Evolutionary conservation across 1,284 basidiomycete genomes (phyloP), one percentile per base, ranked within the genome.

Genomic region (Laetiporus sulphureus): DNA sequence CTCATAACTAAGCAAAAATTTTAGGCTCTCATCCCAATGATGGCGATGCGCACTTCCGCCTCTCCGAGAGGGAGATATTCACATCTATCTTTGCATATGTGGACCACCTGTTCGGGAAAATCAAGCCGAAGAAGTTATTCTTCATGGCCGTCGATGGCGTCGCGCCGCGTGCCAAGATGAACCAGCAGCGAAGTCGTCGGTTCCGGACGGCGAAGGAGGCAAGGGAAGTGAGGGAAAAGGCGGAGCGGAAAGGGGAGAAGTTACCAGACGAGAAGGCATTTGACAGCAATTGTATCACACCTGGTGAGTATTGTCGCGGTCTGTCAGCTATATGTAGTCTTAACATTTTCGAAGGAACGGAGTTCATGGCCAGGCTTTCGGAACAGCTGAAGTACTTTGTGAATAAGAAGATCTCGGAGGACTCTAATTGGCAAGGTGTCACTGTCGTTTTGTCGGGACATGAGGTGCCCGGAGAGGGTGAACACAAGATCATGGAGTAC

Each of bases 401-500:
- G 47, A 91, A 92, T 65, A 96, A 96, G 77, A 94, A 96, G 71
- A 94, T 97, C 22, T 80, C 85, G 0, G 94, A 97, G 60, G 93
- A 97, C 60, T 80, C 93, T 10, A 84, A 91, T 59, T 99, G 96
- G 96, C 73, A 88, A 47, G 76, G 85, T 44, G 83, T 99, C 34
- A 75, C 92, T 56, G 93, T 99, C 36, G 90, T 99, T 38, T 72
- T 99, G 33, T 96, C 92, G 29, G 96, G 95, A n/a, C 94, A 99
- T 62, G 94, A 99, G 55, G 91, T 96, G 3, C 95, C 95, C 0
- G 96, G 96, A 50, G 96, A 99, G 64, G 96, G 96, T 49, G 96
- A 99, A 63, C 96, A 99, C 77, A 99, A 99, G 74, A 95, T 99
- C 56, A 98, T 99, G 88, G 96, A 99, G 63, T 99, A 95, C 65